Conservation (phyloP, 2,329 filamentous ascomycete species). For the Stagonosporopsis vannaccii region DNA sequence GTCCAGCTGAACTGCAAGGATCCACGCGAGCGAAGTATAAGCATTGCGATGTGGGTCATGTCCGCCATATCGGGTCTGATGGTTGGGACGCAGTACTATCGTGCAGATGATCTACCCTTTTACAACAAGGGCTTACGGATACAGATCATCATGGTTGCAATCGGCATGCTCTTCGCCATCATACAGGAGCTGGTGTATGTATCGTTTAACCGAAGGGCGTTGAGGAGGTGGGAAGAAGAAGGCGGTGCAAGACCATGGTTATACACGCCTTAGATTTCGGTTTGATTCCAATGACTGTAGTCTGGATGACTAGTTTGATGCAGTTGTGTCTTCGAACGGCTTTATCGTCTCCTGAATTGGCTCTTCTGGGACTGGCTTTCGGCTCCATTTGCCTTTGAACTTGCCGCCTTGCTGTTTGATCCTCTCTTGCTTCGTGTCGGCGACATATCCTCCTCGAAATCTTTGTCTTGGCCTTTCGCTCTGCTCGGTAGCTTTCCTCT, state of each 20-base stretch:
- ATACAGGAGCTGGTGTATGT: conserved; percentile 54
- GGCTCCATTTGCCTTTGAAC: conserved; percentile 36
- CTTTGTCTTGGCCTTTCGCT: conserved; percentile 28
- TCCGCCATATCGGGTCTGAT: conserved; percentile 60
- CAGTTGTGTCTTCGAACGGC: not conserved
- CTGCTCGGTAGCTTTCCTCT: conserved; percentile 20
- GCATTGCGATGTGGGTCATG: conserved; percentile 62
- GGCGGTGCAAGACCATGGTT: conserved; percentile 31
- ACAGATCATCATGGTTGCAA: conserved; percentile 56
- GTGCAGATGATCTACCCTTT: conserved; percentile 52
- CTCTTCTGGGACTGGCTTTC: conserved; percentile 14
- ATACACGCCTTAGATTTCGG: conserved; percentile 21
- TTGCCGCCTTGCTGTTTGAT: conserved; percentile 41
- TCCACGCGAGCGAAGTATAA: conserved; percentile 57
- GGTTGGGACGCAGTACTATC: conserved; percentile 61
- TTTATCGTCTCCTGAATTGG: not conserved
- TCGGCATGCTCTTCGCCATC: conserved; percentile 52
- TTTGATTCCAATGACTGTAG: not conserved
- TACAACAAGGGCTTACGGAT: conserved; percentile 56
- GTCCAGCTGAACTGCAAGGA: conserved; percentile 60
- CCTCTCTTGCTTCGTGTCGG: conserved; percentile 36
- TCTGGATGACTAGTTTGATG: not conserved
- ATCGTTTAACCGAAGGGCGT: conserved; percentile 47
- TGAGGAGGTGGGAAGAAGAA: conserved; percentile 19
- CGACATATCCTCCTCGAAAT: conserved; percentile 40